Base-by-base conservation (phyloP, 306 rosid genomes). In the Mucuna pruriens region DNA sequence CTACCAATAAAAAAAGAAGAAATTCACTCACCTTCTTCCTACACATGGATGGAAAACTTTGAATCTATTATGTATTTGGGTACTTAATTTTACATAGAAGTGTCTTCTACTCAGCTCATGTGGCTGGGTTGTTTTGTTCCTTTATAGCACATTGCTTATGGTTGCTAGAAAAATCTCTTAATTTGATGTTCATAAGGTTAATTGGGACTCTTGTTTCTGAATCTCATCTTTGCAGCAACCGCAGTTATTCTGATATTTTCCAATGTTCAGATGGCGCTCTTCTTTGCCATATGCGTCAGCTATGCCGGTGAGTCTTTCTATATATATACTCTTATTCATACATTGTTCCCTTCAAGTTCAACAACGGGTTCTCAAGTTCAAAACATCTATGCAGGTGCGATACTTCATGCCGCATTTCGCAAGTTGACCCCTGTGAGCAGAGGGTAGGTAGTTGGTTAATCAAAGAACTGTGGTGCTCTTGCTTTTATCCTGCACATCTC, bases 211-310 rank as follows among this genome's bases (percentile, higher is more conserved):
- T 44, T 71, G 66, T 87, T 40, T 82, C 72, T 80, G 46, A 72
- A 83, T 74, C 64, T 82, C 55, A 69, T 70, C 19, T 84, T 82
- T 90, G 94, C 94, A 95, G 99, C 79, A 13, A 84, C 94, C 19
- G 94, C 87, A 15, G 85, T 91, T 58, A 87, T 91, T 82, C 84
- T 95, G 82, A 76, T 93, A 19, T 86, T 46, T 79, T 91, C 90
- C 49, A 89, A 91, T 69, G 95, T 93, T 87, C 99, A 93, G 82
- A 87, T 88, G 93, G 98, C 98, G 78, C 89, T 95, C 71, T 88
- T 93, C 82, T 95, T 86, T 70, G 96, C 98, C 25, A 67, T 95
- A 57, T 62, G 85, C 49, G 77, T 93, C 80, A 88, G 94, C 82
- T 95, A 95, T 85, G 81, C 90, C 58, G 91, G 99, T 93, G 72